A percentile compares a stretch with the other conserved stretches of the same genome.
phyloP scores from a whole-genome alignment of 148 eudicot genomes.

The Cornus kousa region DNA sequence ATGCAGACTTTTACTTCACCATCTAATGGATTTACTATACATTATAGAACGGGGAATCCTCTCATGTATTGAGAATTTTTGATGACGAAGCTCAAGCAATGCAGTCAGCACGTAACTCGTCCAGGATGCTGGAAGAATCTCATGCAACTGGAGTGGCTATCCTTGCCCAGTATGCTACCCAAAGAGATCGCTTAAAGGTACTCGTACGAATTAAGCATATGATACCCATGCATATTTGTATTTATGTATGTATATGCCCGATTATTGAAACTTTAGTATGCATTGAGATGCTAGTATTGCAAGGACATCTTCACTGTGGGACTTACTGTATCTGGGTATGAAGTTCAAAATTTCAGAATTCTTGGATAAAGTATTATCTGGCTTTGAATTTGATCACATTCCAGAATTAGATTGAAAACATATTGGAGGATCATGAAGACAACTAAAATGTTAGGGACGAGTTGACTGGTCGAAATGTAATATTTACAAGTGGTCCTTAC shows the following conservation, averaged over 20 bases:
- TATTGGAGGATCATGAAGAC: no score
- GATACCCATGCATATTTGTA: not conserved
- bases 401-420: no score
- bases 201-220: not conserved
- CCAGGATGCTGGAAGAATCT: slow-evolving; percentile 85
- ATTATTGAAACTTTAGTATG: not conserved
- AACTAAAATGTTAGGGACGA: no score
- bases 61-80: slow-evolving; percentile 84
- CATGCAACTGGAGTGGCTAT: slow-evolving; percentile 83
- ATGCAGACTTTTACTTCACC: not conserved
- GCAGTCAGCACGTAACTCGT: slow-evolving; percentile 87
- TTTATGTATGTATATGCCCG: not conserved
- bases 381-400: no score
- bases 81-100: slow-evolving; percentile 95
- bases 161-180: slow-evolving; percentile 81
- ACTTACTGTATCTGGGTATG: not conserved
- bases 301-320: not conserved
- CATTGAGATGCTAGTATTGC: not conserved
- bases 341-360: no score
- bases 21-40: slow-evolving; percentile 16
- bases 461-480: no score
- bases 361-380: no score
- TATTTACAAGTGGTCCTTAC: no score
- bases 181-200: slow-evolving; percentile 96
- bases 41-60: slow-evolving; percentile 73